phyloP scores from a whole-genome alignment of 495 filamentous ascomycete species.

The Penicillium coprophilum region DNA sequence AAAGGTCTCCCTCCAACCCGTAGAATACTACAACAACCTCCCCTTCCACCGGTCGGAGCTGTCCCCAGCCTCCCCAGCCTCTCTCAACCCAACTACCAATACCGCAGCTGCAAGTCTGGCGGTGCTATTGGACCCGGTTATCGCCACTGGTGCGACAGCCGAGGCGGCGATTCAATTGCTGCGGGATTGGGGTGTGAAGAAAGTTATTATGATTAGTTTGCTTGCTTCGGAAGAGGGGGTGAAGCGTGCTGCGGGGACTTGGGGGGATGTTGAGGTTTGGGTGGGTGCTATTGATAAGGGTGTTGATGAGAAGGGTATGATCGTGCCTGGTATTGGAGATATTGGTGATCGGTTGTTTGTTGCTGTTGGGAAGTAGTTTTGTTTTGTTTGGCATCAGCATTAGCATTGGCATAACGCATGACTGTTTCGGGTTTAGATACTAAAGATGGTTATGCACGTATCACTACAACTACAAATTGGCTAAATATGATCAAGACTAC shows the following conservation, averaged over 20 bases:
- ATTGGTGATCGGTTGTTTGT: conserved; percentile 91
- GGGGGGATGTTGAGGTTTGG: conserved; percentile 77
- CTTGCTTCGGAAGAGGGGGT: conserved; percentile 69
- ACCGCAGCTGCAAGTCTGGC: conserved; percentile 60
- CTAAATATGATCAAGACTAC: background rate
- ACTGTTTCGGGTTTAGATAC: background rate
- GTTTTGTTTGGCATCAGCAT: background rate
- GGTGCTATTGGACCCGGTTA: conserved; percentile 86
- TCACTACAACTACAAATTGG: background rate
- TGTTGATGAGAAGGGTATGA: conserved; percentile 77
- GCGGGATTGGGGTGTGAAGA: conserved; percentile 83
- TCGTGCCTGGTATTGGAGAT: conserved; percentile 87
- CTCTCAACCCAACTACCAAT: conserved; percentile 31
- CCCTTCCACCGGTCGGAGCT: conserved; percentile 61
- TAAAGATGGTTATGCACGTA: background rate
- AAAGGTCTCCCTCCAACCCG: conserved; percentile 75
- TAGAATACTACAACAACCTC: conserved; percentile 98
- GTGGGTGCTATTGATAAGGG: conserved; percentile 74
- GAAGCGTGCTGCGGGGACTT: conserved; percentile 64
- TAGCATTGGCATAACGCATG: background rate
- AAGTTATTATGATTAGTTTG: conserved; percentile 75
- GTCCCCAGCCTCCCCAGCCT: conserved; percentile 34
- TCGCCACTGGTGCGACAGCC: conserved; percentile 89
- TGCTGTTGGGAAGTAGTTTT: conserved; percentile 78
- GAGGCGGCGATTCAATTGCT: conserved; percentile 87